Percentiles rank a stretch among this genome's conserved stretches.
Conservation (phyloP, 805 yeast genomes). For the Lachancea nothofagi region DNA sequence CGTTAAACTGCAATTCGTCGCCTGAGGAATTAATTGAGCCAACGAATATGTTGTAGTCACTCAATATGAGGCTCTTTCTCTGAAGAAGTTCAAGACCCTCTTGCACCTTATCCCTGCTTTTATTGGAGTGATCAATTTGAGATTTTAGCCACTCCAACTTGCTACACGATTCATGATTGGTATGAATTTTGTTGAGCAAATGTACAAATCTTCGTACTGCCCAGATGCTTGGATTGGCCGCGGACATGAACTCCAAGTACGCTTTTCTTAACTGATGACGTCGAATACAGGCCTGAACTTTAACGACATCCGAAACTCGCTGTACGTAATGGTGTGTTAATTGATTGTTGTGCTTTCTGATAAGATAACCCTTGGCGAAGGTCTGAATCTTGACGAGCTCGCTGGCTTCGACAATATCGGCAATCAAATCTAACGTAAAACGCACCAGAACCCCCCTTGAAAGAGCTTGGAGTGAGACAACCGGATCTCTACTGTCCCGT, state of each 20-base stretch:
- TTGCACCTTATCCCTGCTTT: slow-evolving; percentile 65
- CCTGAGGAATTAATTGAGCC: slow-evolving; percentile 1
- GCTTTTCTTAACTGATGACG: slow-evolving; percentile 65
- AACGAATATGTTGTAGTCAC: slow-evolving; percentile 10
- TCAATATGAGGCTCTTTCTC: slow-evolving; percentile 47
- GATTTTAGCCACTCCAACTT: slow-evolving; percentile 63
- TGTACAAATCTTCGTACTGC: slow-evolving; percentile 74
- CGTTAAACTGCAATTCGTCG: slow-evolving; percentile 3
- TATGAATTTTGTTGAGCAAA: slow-evolving; percentile 63
- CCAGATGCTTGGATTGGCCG: slow-evolving; percentile 69
- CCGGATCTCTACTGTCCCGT: slow-evolving; percentile 9
- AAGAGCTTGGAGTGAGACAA: slow-evolving; percentile 44
- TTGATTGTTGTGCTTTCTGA: slow-evolving; percentile 36
- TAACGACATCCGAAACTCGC: slow-evolving; percentile 55
- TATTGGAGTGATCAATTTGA: slow-evolving; percentile 62
- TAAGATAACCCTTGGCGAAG: slow-evolving; percentile 41
- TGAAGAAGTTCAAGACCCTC: slow-evolving; percentile 72
- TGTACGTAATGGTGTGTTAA: slow-evolving; percentile 44
- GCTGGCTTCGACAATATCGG: slow-evolving; percentile 48
- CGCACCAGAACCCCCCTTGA: slow-evolving; percentile 61
- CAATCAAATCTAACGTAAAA: slow-evolving; percentile 47
- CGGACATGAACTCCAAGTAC: slow-evolving; percentile 62
- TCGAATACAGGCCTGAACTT: slow-evolving; percentile 69
- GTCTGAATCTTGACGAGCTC: slow-evolving; percentile 47
- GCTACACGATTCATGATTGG: slow-evolving; percentile 71